A percentile compares a stretch with the other conserved stretches of the same genome.
These are phyloP conservation scores for Fusarium neocosmosporiellum DNA, from an alignment of 2,329 filamentous ascomycete species.

Conservation along the genomic window DNA sequence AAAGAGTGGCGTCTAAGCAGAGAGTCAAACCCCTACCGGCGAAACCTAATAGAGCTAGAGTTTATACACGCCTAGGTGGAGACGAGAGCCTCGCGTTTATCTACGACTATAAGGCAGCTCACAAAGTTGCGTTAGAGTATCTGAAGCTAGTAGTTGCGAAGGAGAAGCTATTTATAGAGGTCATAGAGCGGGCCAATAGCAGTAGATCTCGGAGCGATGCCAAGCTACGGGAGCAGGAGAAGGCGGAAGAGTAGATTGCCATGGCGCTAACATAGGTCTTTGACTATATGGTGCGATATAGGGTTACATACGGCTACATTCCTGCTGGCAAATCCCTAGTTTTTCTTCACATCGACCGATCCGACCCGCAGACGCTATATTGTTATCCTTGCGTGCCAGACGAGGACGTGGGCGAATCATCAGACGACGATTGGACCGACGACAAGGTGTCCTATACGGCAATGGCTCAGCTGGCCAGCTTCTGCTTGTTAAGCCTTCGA, in stretches of 20 bases:
- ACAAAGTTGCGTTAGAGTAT: not conserved
- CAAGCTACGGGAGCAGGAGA: not conserved
- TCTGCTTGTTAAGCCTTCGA: slow-evolving; percentile 33
- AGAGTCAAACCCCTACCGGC: not conserved
- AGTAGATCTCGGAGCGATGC: not conserved
- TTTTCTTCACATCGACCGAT: slow-evolving; percentile 38
- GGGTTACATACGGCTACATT: slow-evolving; percentile 41
- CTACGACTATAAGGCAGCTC: not conserved
- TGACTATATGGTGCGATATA: slow-evolving; percentile 34
- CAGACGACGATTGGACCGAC: not conserved
- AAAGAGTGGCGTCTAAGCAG: not conserved
- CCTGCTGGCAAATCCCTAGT: slow-evolving; percentile 40
- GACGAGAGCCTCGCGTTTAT: not conserved
- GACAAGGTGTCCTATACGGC: slow-evolving; percentile 11
- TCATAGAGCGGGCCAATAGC: not conserved
- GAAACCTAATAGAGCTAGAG: not conserved
- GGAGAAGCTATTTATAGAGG: not conserved
- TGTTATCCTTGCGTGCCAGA: slow-evolving; percentile 25
- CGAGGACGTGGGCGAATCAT: slow-evolving; percentile 12
- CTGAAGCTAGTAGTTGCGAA: not conserved
- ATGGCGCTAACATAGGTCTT: slow-evolving; percentile 21
- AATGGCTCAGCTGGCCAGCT: slow-evolving; percentile 35
- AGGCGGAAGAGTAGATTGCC: not conserved
- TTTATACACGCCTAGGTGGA: not conserved
- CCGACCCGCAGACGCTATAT: slow-evolving; percentile 27